Base-by-base conservation (phyloP, 1,139 yeast species). In the Nematodospora anomalae region DNA sequence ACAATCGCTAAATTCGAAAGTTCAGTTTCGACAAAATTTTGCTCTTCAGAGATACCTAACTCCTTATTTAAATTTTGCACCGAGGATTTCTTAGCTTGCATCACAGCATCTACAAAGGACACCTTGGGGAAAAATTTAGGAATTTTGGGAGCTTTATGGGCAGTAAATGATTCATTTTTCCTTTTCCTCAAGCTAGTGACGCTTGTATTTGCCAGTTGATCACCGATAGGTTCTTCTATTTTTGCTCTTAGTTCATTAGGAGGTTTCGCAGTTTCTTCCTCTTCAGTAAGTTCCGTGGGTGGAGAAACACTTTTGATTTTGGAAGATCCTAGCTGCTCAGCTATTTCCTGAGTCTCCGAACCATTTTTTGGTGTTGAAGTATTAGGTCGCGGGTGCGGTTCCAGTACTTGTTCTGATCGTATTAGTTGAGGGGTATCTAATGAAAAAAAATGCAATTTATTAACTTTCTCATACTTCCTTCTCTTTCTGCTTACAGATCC, bases 381-480 rank as follows among this genome's bases (percentile, higher is more conserved):
- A 14, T 4, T 26, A 14, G 21, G 21, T 18, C 8, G 6, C 7
- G 21, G 21, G 6, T 18, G 21, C 6, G 14, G 26, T 29, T 14
- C 4, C 3, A 3, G 23, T 18, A 4, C 12, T 23, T 6, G 26
- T 9, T 23, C 27, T 10, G 27, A 15, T 13, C 12, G 27, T 3
- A 15, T 9, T 25, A 9, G n/a, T 6, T 9, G 26, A 10, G 26
- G 26, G 13, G 49, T 35, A n/a, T 38, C 41, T 35, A 63, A 55
- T 37, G 63, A 62, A 37, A 66, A 63, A 38, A 65, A 65, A 38
- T 64, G 66, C 30, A 63, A 50, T 16, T 56, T 59, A 35, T 55
- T 59, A 2, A 62, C 65, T 35, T 57, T 56, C 37, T 62, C 63
- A 33, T 62, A 57, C 34, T 55, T 61, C 27, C 62, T 49, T 47